Base-by-base conservation (phyloP, 768 basidiomycete species). In the Xerocomus spinulosus region DNA sequence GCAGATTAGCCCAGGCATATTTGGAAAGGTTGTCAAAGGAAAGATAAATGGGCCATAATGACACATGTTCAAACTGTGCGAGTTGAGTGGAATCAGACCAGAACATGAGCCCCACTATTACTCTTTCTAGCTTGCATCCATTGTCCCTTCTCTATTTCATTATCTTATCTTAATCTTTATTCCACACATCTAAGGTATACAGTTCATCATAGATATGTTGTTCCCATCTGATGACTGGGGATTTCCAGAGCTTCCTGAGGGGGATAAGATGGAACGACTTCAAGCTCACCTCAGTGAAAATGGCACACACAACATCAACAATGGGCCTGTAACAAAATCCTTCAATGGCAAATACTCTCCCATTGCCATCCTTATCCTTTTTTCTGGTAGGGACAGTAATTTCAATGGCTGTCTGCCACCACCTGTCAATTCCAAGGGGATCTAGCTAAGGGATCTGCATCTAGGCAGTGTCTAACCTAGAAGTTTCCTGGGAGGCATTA, bases 11-110 rank as follows among this genome's bases (percentile, higher is more conserved):
- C 4, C 48, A 48, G 4, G 44, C 17, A 34, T 61, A 61, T 37
- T 66, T 66, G 3, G 55, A 58, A 3, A 52, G 48, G 23, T 62
- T 62, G 0, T 55, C 49, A 10, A 60, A 59, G 50, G 12, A 56
- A 5, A 59, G 32, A 44, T 63, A 65, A 3, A 61, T 36, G 0
- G 60, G 58, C 63, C 63, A 65, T 10, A 49, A 42, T 12, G 52
- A 56, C 3, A 45, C 46, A 26, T 56, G 53, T 0, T 53, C 47
- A 17, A 57, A 57, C 29, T 51, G 39, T 3, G 50, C 41, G 3
- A 54, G 42, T 7, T 29, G 46, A 2, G 52, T 60, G 0, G 50
- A 51, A 20, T 58, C 50, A 0, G 50, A 58, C 54, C 57, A 56
- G 9, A 62, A 40, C 56, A 62, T 60, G 1, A 62, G 15, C 0